phyloP scores from a whole-genome alignment of 1,284 basidiomycete genomes.

The Hypsizygus ulmarius region DNA sequence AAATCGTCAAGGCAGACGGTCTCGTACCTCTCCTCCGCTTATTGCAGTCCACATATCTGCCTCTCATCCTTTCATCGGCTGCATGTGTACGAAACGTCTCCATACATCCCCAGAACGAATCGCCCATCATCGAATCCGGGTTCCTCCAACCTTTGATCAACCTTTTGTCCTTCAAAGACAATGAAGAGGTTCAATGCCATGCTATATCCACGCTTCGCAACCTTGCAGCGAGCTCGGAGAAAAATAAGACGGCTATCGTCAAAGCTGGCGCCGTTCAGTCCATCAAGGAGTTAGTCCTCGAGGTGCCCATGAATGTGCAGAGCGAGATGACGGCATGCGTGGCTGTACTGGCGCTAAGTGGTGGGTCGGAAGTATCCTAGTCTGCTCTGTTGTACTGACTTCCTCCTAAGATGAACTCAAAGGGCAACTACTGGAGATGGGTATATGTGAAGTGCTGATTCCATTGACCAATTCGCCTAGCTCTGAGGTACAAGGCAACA shows the following conservation, averaged over 20 bases:
- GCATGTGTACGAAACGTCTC: constrained; percentile 99
- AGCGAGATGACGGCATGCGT: constrained; percentile 99
- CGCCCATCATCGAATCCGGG: constrained; percentile 98
- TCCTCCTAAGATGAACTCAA: constrained; percentile 80
- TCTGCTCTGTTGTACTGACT: constrained; percentile 6
- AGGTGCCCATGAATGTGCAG: constrained; percentile 95
- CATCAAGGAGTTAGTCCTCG: constrained; percentile 95
- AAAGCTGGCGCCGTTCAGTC: constrained; percentile 98
- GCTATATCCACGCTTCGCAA: constrained; percentile 99
- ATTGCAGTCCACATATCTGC: constrained; percentile 95
- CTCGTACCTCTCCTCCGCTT: constrained; percentile 91
- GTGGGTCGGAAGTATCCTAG: constrained; percentile 42
- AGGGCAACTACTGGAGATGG: constrained; percentile 95
- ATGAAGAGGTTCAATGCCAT: constrained; percentile 99
- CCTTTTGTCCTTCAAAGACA: constrained; percentile 96
- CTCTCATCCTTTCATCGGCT: constrained; percentile 97
- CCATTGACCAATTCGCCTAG: constrained; percentile 95
- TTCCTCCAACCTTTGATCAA: constrained; percentile 97
- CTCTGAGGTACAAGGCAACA: constrained; percentile 98
- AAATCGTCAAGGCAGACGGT: constrained; percentile 97
- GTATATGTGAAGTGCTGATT: constrained; percentile 96
- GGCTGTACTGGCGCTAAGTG: constrained; percentile 90
- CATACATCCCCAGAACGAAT: constrained; percentile 98
- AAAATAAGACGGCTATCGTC: constrained; percentile 98
- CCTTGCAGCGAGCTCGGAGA: constrained; percentile 94